These are phyloP conservation scores for Yamadazyma triangularis DNA, from an alignment of 1,139 yeast genomes.

Conservation along the genomic window DNA sequence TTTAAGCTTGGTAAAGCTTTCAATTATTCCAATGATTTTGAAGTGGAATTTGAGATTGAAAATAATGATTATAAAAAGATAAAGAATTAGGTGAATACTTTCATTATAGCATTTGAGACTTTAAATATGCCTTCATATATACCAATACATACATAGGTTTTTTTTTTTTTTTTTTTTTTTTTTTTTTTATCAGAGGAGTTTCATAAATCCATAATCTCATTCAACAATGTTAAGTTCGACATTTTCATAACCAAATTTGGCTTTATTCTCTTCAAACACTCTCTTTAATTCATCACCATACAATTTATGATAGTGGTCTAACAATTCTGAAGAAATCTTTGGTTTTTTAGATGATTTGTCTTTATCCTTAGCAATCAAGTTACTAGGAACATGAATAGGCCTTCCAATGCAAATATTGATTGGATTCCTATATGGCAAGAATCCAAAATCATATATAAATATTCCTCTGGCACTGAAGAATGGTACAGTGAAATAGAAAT, in stretches of 20 bases:
- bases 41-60: constrained; percentile 11
- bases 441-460: constrained; percentile 88
- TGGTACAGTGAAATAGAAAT: constrained; percentile 81
- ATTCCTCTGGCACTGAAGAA: constrained; percentile 90
- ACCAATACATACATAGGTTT: too few relatives aligned
- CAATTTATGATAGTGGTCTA: constrained; percentile 67
- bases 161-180: too few relatives aligned
- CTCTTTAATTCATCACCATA: constrained; percentile 66
- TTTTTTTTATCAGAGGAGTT: neutral
- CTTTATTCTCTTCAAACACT: constrained; percentile 69
- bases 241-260: constrained; percentile 49
- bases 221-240: constrained; percentile 47
- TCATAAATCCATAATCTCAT: constrained; percentile 12
- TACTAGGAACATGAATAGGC: constrained; percentile 67
- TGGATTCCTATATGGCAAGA: constrained; percentile 80
- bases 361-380: constrained; percentile 19
- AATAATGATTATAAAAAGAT: constrained; percentile 5
- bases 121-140: too few relatives aligned
- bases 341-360: constrained; percentile 12
- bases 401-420: constrained; percentile 77
- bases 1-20: constrained; percentile 1
- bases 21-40: constrained; percentile 7
- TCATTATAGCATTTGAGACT: too few relatives aligned
- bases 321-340: constrained; percentile 37
- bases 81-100: neutral